A percentile compares a stretch with the other conserved stretches of the same genome.
phyloP scores from a whole-genome alignment of 129 eudicot species.

The Helianthus annuus region HanXRQr2.0-SUNRISE NC_035441.2:19186807-19187306 shows the following conservation, averaged over 20 bases:
- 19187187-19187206: too few relatives aligned
- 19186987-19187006: slow-evolving; percentile 6
- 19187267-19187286: too few relatives aligned
- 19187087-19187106: neutral
- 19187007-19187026: neutral
- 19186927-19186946: neutral
- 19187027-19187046: neutral
- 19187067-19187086: slow-evolving; percentile 3
- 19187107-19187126: too few relatives aligned
- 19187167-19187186: too few relatives aligned
- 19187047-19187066: neutral
- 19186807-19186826: neutral
- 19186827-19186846: neutral
- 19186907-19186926: neutral
- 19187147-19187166: too few relatives aligned
- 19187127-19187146: too few relatives aligned
- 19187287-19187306: too few relatives aligned
- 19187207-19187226: too few relatives aligned
- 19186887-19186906: neutral
- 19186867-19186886: neutral
- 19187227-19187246: too few relatives aligned
- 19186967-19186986: neutral
- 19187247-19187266: too few relatives aligned
- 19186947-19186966: neutral
- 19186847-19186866: neutral